phyloP scores from a whole-genome alignment of 805 yeast genomes.

The Cyberlindnera galapagoensis region DNA sequence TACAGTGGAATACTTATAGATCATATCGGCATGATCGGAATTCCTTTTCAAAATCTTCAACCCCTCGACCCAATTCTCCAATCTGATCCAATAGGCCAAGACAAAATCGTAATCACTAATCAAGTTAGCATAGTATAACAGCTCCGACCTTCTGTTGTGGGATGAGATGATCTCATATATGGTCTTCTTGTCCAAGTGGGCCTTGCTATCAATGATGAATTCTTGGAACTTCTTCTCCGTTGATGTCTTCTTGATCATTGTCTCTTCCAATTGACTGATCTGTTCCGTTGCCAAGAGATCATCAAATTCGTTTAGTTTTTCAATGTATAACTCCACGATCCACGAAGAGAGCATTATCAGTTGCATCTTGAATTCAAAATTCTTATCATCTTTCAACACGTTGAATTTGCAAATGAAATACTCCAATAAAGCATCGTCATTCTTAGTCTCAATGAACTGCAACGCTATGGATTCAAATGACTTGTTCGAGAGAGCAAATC shows the following conservation, averaged over 20 bases:
- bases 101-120: conserved; percentile 66
- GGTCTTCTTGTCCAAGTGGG: conserved; percentile 55
- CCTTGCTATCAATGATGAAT: conserved; percentile 45
- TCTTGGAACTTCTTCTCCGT: conserved; percentile 31
- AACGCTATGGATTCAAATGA: conserved; percentile 69
- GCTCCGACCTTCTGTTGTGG: conserved; percentile 57
- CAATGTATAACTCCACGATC: conserved; percentile 30
- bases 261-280: conserved; percentile 15
- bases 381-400: conserved; percentile 21
- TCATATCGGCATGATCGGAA: conserved; percentile 39
- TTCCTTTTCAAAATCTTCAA: conserved; percentile 47
- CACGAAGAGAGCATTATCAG: conserved; percentile 27
- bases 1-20: conserved; percentile 65
- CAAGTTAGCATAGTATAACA: conserved; percentile 61
- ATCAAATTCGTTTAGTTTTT: conserved; percentile 29
- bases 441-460: conserved; percentile 38
- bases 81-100: conserved; percentile 58
- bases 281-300: conserved; percentile 26
- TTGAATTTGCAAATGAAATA: conserved; percentile 39
- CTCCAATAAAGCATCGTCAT: conserved; percentile 37
- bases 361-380: conserved; percentile 25
- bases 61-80: conserved; percentile 70
- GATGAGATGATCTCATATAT: conserved; percentile 64
- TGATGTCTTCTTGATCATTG: conserved; percentile 21
- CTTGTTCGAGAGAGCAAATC: conserved; percentile 55